These are phyloP conservation scores for Lactarius sanguifluus DNA, from an alignment of 768 basidiomycete species.

Conservation along the genomic window DNA sequence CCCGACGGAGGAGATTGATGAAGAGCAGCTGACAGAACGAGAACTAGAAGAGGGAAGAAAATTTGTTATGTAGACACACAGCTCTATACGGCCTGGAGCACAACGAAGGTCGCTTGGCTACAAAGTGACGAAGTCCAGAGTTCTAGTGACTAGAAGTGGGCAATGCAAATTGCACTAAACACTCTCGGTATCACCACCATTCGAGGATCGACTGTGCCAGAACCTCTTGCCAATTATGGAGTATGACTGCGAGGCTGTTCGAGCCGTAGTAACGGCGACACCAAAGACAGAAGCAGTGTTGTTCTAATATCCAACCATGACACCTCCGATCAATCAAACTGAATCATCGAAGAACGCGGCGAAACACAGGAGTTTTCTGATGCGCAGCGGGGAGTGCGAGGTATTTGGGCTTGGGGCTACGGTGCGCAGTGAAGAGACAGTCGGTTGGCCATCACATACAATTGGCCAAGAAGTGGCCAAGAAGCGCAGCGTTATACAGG, in stretches of 20 bases:
- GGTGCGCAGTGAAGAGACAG: neutral
- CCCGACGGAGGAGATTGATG: neutral
- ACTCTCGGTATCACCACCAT: neutral
- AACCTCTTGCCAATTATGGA: neutral
- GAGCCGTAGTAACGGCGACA: neutral
- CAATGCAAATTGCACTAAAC: neutral
- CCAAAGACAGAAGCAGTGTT: neutral
- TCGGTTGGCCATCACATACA: neutral
- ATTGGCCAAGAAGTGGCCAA: constrained; percentile 15
- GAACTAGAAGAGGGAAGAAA: neutral
- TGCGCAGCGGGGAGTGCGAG: constrained; percentile 9
- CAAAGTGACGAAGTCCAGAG: neutral
- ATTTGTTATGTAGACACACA: neutral
- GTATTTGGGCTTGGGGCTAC: neutral
- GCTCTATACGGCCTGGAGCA: neutral
- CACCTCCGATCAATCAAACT: neutral
- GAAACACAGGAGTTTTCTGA: neutral
- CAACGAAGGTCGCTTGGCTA: neutral
- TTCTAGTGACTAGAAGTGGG: neutral
- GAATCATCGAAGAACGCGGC: constrained; percentile 1
- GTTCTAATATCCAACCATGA: constrained; percentile 5
- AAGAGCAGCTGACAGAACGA: constrained; percentile 1
- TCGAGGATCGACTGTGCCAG: neutral
- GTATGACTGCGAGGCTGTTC: neutral
- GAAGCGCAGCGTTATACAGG: constrained; percentile 7